A percentile compares a stretch with the other conserved stretches of the same genome.
Conservation (phyloP, 768 basidiomycete species). For the Xerocomus brunneocitrinus region DNA sequence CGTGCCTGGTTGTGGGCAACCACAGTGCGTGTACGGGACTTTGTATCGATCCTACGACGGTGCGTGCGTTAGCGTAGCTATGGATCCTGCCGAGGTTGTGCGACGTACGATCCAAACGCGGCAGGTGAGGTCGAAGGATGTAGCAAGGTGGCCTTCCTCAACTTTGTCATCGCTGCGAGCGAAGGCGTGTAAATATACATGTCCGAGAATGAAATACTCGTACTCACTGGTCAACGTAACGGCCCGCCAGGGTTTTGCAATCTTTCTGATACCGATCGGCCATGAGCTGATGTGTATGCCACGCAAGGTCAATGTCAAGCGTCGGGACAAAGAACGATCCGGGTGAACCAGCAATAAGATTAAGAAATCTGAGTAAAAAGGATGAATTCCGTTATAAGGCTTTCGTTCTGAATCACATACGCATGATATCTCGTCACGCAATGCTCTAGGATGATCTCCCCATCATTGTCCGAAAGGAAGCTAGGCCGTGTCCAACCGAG, state of each 20-base stretch:
- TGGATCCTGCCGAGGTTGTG: background rate
- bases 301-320: slow-evolving; percentile 65
- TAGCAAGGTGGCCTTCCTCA: slow-evolving; percentile 40
- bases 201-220: too few species aligned
- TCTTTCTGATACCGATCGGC: slow-evolving; percentile 39
- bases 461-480: slow-evolving; percentile 36
- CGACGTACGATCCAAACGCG: slow-evolving; percentile 40
- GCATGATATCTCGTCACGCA: slow-evolving; percentile 54
- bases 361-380: slow-evolving; percentile 38
- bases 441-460: slow-evolving; percentile 42
- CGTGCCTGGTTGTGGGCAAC: slow-evolving; percentile 46
- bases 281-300: slow-evolving; percentile 67
- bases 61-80: background rate
- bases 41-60: slow-evolving; percentile 39
- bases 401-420: slow-evolving; percentile 26
- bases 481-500: slow-evolving; percentile 46
- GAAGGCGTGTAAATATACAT: background rate
- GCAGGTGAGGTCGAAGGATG: slow-evolving; percentile 47
- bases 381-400: background rate
- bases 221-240: slow-evolving; percentile 54
- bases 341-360: slow-evolving; percentile 44
- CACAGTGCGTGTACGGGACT: slow-evolving; percentile 54
- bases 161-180: slow-evolving; percentile 47
- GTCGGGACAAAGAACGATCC: slow-evolving; percentile 51
- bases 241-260: slow-evolving; percentile 35